Evolutionary conservation across 179 eudicot species (phyloP).

Genomic region (Silene noctiflora): DNA sequence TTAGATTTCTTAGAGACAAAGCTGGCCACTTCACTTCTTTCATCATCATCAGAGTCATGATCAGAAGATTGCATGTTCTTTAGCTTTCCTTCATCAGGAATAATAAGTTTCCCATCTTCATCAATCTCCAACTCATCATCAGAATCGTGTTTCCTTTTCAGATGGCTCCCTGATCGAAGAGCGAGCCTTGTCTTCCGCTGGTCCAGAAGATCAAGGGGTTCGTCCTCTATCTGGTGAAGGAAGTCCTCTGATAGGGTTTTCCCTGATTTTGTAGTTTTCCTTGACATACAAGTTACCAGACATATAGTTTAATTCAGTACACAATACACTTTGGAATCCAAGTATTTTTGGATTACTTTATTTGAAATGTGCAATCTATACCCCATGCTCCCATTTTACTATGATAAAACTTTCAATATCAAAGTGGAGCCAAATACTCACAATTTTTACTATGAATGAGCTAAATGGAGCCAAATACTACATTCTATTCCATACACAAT

Average conservation of each 20-base stretch:
- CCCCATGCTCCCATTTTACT: too few species aligned
- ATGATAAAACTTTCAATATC: too few species aligned
- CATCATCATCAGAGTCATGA: constrained; percentile 43
- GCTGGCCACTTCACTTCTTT: constrained; percentile 49
- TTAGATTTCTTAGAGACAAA: constrained; percentile 34
- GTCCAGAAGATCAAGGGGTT: constrained; percentile 92
- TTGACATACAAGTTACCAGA: constrained; percentile 40
- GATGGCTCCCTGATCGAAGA: constrained; percentile 54
- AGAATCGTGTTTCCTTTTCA: constrained; percentile 48
- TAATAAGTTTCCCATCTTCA: constrained; percentile 60
- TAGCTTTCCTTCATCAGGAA: constrained; percentile 50
- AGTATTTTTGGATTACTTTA: background rate
- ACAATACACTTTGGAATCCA: background rate
- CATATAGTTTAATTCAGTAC: background rate
- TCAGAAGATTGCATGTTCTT: constrained; percentile 38
- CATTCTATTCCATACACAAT: background rate
- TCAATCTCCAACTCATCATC: constrained; percentile 74
- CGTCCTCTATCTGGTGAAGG: constrained; percentile 60
- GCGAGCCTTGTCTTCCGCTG: constrained; percentile 65
- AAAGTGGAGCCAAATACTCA: too few species aligned
- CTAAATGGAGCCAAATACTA: too few species aligned
- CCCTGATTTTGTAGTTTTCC: constrained; percentile 45
- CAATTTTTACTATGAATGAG: too few species aligned
- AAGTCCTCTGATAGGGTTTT: constrained; percentile 68
- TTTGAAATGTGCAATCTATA: background rate